Conservation (phyloP, 2,329 filamentous ascomycete genomes). For the Saccharata proteae region DNA sequence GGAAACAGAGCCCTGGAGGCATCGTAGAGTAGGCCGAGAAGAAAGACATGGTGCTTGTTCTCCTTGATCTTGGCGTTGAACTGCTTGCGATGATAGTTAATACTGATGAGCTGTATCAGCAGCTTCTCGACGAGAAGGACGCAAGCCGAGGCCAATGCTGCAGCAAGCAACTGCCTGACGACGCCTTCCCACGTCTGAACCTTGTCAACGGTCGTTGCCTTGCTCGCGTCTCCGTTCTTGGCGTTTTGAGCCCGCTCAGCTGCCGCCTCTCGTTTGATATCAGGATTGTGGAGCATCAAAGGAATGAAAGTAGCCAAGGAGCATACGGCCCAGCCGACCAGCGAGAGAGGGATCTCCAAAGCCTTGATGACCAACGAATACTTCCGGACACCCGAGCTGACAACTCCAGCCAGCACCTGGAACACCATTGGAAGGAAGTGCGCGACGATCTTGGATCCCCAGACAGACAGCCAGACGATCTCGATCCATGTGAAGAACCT, state of each 20-base stretch:
- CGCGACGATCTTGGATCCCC: constrained; percentile 48
- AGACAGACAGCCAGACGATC: constrained; percentile 51
- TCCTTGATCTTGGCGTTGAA: constrained; percentile 75
- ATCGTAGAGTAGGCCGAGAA: constrained; percentile 79
- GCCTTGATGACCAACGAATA: constrained; percentile 47
- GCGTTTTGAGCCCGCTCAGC: no score
- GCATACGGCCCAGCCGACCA: constrained; percentile 48
- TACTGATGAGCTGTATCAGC: constrained; percentile 70
- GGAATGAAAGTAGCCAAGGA: constrained; percentile 45
- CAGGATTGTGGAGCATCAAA: constrained; percentile 23
- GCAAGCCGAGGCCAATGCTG: constrained; percentile 54
- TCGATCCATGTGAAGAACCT: constrained; percentile 53
- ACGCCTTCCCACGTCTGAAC: constrained; percentile 39
- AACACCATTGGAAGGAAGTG: constrained; percentile 48
- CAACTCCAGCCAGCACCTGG: constrained; percentile 48
- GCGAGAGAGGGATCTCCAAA: constrained; percentile 48
- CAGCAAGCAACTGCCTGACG: constrained; percentile 53
- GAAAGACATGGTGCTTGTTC: constrained; percentile 73
- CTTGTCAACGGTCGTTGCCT: constrained; percentile 7
- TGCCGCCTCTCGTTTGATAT: constrained; percentile 11
- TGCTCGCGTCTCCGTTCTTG: constrained; percentile 6
- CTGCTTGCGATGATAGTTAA: constrained; percentile 74
- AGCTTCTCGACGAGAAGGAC: constrained; percentile 67
- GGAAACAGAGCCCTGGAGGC: constrained; percentile 82
- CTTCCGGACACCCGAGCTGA: constrained; percentile 52